phyloP scores from a whole-genome alignment of 2,329 filamentous ascomycete species.

The Alternaria viburni region DNA sequence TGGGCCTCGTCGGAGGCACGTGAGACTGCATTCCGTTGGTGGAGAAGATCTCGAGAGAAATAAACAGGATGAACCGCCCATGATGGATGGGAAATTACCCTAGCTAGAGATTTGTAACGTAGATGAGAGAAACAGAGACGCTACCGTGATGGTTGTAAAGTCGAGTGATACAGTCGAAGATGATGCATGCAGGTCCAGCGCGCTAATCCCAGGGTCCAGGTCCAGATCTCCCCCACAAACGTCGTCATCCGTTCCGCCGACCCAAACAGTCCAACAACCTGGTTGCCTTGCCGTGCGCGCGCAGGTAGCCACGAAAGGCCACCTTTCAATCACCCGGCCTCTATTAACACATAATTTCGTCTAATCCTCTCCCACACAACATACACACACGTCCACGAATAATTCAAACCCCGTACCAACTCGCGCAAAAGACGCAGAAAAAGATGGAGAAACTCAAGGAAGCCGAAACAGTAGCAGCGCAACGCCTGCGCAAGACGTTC shows the following conservation, averaged over 20 bases:
- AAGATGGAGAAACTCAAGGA: conserved; percentile 12
- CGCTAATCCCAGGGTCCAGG: conserved; percentile 19
- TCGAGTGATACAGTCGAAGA: background rate
- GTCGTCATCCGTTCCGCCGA: conserved; percentile 25
- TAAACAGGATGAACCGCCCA: background rate
- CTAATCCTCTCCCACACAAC: background rate
- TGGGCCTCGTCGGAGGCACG: background rate
- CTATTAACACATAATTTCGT: background rate
- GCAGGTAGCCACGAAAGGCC: conserved; percentile 12
- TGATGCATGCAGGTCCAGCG: background rate
- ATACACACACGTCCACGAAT: background rate
- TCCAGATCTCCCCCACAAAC: conserved; percentile 16
- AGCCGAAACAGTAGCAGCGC: conserved; percentile 43
- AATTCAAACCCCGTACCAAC: background rate
- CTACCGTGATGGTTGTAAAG: background rate
- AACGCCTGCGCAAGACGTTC: conserved; percentile 78
- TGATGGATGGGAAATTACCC: background rate
- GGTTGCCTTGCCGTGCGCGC: conserved; percentile 5
- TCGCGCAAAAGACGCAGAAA: background rate
- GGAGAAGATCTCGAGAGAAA: background rate
- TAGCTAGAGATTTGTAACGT: background rate
- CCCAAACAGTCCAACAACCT: conserved; percentile 1
- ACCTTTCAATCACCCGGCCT: background rate
- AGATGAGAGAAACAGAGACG: background rate
- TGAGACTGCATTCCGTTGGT: background rate